Conservation (phyloP, 345 rosid species). For the Isatis tinctoria region DNA sequence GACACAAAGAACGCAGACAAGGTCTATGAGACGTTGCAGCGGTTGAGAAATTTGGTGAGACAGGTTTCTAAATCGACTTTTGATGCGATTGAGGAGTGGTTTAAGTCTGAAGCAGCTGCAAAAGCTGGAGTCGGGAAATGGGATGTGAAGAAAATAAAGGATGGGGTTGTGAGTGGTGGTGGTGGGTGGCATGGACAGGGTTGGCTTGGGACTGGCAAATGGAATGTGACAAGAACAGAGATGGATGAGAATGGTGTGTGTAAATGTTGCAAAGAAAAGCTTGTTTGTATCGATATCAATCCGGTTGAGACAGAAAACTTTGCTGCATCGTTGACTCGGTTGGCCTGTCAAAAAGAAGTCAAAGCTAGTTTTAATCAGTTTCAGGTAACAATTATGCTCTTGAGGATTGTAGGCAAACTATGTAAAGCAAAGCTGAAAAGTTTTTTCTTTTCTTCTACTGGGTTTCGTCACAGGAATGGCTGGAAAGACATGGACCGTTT, state of each 20-base stretch:
- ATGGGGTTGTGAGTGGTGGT: constrained; percentile 66
- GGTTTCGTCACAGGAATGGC: constrained; percentile 63
- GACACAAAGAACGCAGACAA: constrained; percentile 45
- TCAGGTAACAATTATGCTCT: constrained; percentile 43
- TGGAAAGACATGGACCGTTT: constrained; percentile 80
- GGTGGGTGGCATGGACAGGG: constrained; percentile 99
- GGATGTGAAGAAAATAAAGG: constrained; percentile 53
- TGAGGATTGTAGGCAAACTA: neutral
- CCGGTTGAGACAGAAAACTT: constrained; percentile 74
- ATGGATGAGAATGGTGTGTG: constrained; percentile 73
- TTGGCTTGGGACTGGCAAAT: constrained; percentile 80
- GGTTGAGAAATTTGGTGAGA: constrained; percentile 67
- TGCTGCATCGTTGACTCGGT: constrained; percentile 56
- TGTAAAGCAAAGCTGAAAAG: constrained; percentile 1
- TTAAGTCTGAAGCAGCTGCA: constrained; percentile 55
- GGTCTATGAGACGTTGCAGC: constrained; percentile 75
- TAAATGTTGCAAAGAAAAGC: constrained; percentile 66
- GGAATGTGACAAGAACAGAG: constrained; percentile 67
- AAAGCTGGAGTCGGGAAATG: constrained; percentile 51
- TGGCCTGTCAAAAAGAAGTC: constrained; percentile 65
- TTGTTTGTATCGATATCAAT: constrained; percentile 91
- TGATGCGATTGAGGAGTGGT: constrained; percentile 65
- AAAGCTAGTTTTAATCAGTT: constrained; percentile 53
- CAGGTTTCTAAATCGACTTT: constrained; percentile 57
- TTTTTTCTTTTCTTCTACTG: neutral